Conservation (phyloP, 2,329 filamentous ascomycete genomes). For the Colletotrichum karsti region DNA sequence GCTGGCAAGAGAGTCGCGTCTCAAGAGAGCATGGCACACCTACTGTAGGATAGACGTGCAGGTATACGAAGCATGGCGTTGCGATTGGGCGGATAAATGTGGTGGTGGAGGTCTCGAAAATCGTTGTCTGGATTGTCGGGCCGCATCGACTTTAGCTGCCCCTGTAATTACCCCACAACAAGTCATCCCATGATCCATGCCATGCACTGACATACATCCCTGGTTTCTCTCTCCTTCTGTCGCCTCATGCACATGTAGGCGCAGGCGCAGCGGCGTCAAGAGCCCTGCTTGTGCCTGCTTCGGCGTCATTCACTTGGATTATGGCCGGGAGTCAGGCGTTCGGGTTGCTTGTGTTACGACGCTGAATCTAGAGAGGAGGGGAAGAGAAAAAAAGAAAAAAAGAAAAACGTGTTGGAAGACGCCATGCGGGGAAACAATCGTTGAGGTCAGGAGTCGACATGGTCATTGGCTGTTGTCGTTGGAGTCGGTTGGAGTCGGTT, state of each 20-base stretch:
- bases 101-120: conserved; percentile 29
- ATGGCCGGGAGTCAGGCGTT: not conserved
- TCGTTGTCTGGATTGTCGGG: conserved; percentile 45
- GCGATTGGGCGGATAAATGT: conserved; percentile 36
- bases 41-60: conserved; percentile 6
- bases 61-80: conserved; percentile 4
- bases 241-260: not conserved
- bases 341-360: too few relatives aligned
- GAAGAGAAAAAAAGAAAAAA: too few relatives aligned
- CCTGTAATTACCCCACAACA: not conserved
- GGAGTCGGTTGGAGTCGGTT: too few relatives aligned
- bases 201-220: not conserved
- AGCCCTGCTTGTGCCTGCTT: not conserved
- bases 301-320: not conserved
- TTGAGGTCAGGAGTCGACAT: too few relatives aligned
- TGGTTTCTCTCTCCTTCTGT: not conserved
- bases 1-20: too few relatives aligned
- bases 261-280: not conserved
- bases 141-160: conserved; percentile 34
- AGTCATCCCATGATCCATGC: conserved; percentile 6
- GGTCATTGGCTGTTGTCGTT: too few relatives aligned
- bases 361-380: too few relatives aligned
- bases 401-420: too few relatives aligned
- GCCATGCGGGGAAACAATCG: too few relatives aligned
- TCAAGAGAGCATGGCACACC: not conserved